Evolutionary conservation across 2,329 filamentous ascomycete species (phyloP).

Genomic region (Tolypocladium endophyticum): DNA sequence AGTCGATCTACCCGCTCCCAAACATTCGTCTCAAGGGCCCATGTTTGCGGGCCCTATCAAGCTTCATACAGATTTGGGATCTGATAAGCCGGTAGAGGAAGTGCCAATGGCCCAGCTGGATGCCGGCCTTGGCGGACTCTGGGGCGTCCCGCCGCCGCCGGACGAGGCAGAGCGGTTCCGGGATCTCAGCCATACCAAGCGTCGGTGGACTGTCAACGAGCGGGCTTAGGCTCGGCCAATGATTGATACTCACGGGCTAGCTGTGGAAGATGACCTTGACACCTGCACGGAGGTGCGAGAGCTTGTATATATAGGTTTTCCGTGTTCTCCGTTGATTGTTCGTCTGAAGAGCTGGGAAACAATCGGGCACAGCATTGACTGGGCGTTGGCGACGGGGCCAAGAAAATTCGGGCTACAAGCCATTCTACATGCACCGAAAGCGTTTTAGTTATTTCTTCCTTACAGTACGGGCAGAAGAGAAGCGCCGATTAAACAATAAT

Average conservation of each 20-base stretch:
- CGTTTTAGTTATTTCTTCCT: not conserved
- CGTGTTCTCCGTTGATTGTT: not conserved
- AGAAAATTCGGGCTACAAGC: not conserved
- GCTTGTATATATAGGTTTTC: not conserved
- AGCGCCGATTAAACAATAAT: not conserved
- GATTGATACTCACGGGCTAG: not conserved
- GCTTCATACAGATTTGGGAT: constrained; percentile 19
- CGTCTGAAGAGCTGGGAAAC: not conserved
- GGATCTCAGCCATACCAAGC: constrained; percentile 36
- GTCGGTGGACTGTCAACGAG: constrained; percentile 47
- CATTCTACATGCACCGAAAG: no score
- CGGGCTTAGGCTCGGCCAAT: constrained; percentile 12
- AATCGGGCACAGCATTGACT: not conserved
- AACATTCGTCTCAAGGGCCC: constrained; percentile 13
- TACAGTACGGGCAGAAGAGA: not conserved
- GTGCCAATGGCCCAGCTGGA: constrained; percentile 23
- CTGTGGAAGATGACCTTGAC: not conserved
- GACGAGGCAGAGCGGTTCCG: constrained; percentile 34
- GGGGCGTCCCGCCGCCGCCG: constrained; percentile 31
- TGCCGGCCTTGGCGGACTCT: constrained; percentile 30
- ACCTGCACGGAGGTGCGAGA: not conserved
- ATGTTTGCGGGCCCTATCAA: constrained; percentile 24
- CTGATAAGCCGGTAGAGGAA: constrained; percentile 20
- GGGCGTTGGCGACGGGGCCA: constrained; percentile 1
- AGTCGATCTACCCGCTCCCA: constrained; percentile 1